These are phyloP conservation scores for Aschersonia sp. DNA, from an alignment of 2,329 filamentous ascomycete species.

Conservation along the genomic window DNA sequence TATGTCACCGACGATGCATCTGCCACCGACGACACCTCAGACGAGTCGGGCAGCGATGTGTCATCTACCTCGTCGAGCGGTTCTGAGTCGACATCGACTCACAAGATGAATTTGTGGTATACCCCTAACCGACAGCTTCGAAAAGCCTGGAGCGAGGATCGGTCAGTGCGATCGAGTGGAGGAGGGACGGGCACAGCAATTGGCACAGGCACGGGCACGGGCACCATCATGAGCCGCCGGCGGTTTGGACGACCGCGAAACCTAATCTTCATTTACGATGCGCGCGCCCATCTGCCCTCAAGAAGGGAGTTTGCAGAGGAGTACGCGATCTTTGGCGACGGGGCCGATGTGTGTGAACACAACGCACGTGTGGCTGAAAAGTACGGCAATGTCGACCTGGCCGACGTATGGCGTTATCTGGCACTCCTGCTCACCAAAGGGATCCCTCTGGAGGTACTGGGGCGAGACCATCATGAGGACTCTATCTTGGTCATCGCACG, in stretches of 20 bases:
- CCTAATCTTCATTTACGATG: conserved; percentile 57
- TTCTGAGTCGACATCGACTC: conserved; percentile 49
- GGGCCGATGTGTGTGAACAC: conserved; percentile 66
- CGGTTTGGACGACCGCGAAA: conserved; percentile 44
- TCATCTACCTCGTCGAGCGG: conserved; percentile 39
- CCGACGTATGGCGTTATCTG: conserved; percentile 72
- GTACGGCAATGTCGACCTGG: conserved; percentile 55
- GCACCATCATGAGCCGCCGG: conserved; percentile 20
- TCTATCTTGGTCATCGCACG: conserved; percentile 57
- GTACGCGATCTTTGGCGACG: conserved; percentile 75
- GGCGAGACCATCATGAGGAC: conserved; percentile 36
- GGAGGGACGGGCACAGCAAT: conserved; percentile 37
- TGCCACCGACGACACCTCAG: conserved; percentile 33
- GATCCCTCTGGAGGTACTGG: conserved; percentile 53
- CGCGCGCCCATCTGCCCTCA: conserved; percentile 60
- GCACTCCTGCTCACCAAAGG: conserved; percentile 65
- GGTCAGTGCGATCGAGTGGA: conserved; percentile 44
- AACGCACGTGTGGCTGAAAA: conserved; percentile 68
- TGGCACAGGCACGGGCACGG: conserved; percentile 36
- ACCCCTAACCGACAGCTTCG: conserved; percentile 34
- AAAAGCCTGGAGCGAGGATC: conserved; percentile 41
- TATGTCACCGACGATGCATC: conserved; percentile 34
- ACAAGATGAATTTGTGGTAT: conserved; percentile 44
- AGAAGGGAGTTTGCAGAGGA: conserved; percentile 62
- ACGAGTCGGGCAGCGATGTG: conserved; percentile 33